These are phyloP conservation scores for Rubia balearica DNA, from an alignment of 305 asterid species.

Conservation along the genomic window DNA sequence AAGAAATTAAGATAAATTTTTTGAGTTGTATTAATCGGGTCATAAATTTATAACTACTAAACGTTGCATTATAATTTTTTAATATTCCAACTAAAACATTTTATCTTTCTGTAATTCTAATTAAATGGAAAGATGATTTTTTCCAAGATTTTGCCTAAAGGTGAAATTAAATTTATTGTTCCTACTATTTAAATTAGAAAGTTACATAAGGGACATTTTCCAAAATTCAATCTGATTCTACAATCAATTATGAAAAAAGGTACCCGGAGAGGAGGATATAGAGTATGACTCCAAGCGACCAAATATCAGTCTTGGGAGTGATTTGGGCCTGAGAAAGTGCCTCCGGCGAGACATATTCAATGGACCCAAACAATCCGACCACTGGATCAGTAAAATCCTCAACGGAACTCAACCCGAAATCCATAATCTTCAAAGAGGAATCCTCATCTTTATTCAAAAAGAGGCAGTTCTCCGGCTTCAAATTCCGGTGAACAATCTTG, in stretches of 20 bases:
- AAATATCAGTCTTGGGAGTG: constrained; percentile 56
- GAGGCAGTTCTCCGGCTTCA: constrained; percentile 80
- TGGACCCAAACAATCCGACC: constrained; percentile 73
- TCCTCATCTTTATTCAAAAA: constrained; percentile 51
- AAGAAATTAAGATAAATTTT: too few species aligned
- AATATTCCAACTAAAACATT: too few species aligned
- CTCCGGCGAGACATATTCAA: constrained; percentile 81
- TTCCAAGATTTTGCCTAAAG: too few species aligned
- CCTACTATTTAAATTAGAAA: too few species aligned
- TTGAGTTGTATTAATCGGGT: too few species aligned
- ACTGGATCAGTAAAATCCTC: constrained; percentile 75
- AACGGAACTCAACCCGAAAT: constrained; percentile 73
- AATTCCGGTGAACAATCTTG: constrained; percentile 59
- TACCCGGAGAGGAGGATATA: constrained; percentile 89
- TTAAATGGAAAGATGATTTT: too few species aligned
- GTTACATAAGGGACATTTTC: too few species aligned
- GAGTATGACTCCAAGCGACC: constrained; percentile 80
- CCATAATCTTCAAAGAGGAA: constrained; percentile 78
- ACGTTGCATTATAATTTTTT: too few species aligned
- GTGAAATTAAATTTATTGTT: too few species aligned
- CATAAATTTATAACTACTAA: too few species aligned
- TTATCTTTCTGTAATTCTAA: too few species aligned
- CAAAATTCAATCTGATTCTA: too few species aligned
- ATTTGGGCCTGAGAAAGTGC: constrained; percentile 47
- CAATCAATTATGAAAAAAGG: background rate